phyloP scores from a whole-genome alignment of 345 rosid genomes.

The Salix udensis region DNA sequence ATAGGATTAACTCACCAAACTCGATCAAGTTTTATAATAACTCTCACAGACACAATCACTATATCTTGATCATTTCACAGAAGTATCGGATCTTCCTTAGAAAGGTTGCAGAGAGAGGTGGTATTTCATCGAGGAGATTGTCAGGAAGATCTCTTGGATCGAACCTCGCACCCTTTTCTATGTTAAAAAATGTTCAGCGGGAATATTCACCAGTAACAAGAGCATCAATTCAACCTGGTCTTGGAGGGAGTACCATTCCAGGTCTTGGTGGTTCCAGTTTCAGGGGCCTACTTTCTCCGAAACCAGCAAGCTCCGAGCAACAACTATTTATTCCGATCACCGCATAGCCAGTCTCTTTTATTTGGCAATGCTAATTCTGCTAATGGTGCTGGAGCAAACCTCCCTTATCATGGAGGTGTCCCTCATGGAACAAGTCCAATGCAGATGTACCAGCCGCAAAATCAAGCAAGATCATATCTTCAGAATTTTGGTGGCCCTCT shows the following conservation, averaged over 20 bases:
- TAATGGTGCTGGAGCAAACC: not conserved
- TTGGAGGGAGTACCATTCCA: not conserved
- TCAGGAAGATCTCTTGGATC: slow-evolving; percentile 26
- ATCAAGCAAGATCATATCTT: slow-evolving; percentile 4
- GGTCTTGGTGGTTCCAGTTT: not conserved
- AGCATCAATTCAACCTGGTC: not conserved
- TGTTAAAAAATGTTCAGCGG: not conserved
- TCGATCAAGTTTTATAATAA: too few species aligned
- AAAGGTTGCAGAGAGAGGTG: slow-evolving; percentile 34
- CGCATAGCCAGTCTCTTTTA: slow-evolving; percentile 12
- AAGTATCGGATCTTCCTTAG: slow-evolving; percentile 65
- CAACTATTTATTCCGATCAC: slow-evolving; percentile 1
- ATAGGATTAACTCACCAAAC: too few species aligned
- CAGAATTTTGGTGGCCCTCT: not conserved
- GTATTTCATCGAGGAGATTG: not conserved
- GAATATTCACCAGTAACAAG: not conserved
- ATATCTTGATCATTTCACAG: slow-evolving; percentile 27
- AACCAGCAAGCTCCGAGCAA: slow-evolving; percentile 9
- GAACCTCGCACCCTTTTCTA: slow-evolving; percentile 14
- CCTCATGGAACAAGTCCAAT: not conserved
- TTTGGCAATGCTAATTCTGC: not conserved
- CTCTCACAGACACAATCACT: not conserved
- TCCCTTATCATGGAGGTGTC: not conserved
- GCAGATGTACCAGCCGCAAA: slow-evolving; percentile 8
- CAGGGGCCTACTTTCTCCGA: not conserved